Evolutionary conservation across 148 eudicot genomes (phyloP), one percentile per base, ranked within the genome.

Genomic region (Nyssa sinensis): DNA sequence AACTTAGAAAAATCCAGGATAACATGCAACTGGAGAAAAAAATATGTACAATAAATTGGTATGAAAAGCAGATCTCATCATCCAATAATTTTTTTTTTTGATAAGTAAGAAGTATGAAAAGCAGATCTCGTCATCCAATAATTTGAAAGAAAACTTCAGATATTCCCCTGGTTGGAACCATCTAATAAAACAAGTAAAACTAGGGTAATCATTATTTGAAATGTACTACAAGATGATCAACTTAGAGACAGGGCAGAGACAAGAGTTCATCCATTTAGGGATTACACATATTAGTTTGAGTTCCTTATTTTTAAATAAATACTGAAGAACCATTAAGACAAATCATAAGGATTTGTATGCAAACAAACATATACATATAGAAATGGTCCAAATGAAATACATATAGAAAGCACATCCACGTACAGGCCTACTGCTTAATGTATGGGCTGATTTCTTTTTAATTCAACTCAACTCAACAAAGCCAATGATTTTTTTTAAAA

Each of bases 61-160:
- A 33, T 69, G 32, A 23, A 19, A 37, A 31, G 59, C 58, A 69
- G 11, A 53, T 51, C 29, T 70, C 62, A 11, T 25, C 41, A 70
- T 70, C 37, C 62, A 53, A 53, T 55, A 8, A 21, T 69, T 37
- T 30, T n/a, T n/a, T n/a, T n/a, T n/a, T n/a, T n/a, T n/a, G n/a
- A n/a, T n/a, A 23, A 53, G 47, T 29, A 62, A 10, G 32, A 62
- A 69, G 31, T 49, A 33, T 69, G 32, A 23, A 19, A 37, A 31
- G 59, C 58, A 69, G 11, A 53, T 51, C 29, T 70, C 62, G 5
- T 25, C 41, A 70, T 70, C 37, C 62, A 53, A 53, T 55, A 8
- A 21, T 69, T 37, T 30, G 27, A 53, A 51, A 69, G 59, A 51
- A 2, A 12, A 21, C 39, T 33, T n/a, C 1, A 41, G 47, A 41